Percentiles rank a stretch among this genome's conserved stretches.
Evolutionary conservation across 331 rosid species (phyloP).

Genomic region (Rosa hybrid): DNA sequence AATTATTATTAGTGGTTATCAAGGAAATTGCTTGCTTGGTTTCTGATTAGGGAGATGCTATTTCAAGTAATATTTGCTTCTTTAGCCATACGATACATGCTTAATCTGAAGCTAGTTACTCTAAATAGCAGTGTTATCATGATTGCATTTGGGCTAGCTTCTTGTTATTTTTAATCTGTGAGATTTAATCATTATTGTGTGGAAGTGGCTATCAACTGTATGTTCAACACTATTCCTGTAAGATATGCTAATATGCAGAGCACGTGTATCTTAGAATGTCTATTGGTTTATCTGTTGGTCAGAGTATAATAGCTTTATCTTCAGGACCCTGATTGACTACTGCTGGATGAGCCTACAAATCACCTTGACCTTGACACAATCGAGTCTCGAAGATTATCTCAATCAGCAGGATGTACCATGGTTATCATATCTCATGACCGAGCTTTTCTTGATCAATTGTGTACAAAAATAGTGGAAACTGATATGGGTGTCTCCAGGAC

Average conservation of each 20-base stretch:
- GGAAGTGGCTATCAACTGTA: not conserved
- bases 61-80: not conserved
- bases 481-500: conserved; percentile 93
- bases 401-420: conserved; percentile 89
- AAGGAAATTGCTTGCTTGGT: not conserved
- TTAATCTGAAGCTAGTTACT: not conserved
- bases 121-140: not conserved
- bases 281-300: conserved; percentile 15
- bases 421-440: conserved; percentile 96
- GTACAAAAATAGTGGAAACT: conserved; percentile 85
- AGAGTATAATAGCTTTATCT: conserved; percentile 22
- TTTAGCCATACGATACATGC: not conserved
- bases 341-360: conserved; percentile 94
- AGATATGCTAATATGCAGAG: too few relatives aligned
- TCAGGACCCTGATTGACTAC: conserved; percentile 92
- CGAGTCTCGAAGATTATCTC: conserved; percentile 90
- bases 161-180: not conserved
- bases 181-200: not conserved
- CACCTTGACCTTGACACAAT: conserved; percentile 97
- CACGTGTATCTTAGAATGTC: not conserved
- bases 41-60: not conserved
- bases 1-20: not conserved
- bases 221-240: not conserved
- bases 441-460: conserved; percentile 91
- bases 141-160: not conserved